Conservation (phyloP, 2,329 filamentous ascomycete genomes). For the Colletotrichum tofieldiae region DNA sequence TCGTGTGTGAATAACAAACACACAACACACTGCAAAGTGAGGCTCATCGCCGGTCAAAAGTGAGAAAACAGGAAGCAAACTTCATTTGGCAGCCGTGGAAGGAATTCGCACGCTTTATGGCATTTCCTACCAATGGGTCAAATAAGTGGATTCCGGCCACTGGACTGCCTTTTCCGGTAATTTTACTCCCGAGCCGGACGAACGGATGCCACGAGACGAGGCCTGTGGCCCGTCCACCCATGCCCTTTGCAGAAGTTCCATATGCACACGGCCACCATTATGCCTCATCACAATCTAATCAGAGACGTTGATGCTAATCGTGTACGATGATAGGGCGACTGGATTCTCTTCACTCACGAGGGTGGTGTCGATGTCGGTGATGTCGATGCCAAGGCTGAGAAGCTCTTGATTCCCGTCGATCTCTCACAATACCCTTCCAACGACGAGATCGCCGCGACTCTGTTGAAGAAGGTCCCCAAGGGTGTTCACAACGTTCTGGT, state of each 20-base stretch:
- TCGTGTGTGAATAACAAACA: conserved; percentile 21
- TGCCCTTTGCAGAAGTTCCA: conserved; percentile 25
- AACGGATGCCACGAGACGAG: conserved; percentile 57
- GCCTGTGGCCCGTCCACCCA: conserved; percentile 34
- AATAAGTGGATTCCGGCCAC: conserved; percentile 42
- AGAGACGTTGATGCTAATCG: conserved; percentile 31
- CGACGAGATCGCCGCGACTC: conserved; percentile 86
- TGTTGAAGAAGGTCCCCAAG: conserved; percentile 94
- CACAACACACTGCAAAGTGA: conserved; percentile 29
- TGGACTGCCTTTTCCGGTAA: conserved; percentile 46
- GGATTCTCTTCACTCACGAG: conserved; percentile 99
- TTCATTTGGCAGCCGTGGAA: conserved; percentile 32
- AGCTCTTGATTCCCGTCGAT: conserved; percentile 97
- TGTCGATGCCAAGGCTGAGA: conserved; percentile 99
- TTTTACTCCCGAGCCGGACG: conserved; percentile 52
- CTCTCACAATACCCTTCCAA: conserved; percentile 96
- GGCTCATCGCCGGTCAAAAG: conserved; percentile 15
- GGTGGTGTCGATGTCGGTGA: conserved; percentile 99
- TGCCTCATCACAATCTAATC: background rate
- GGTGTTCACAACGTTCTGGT: conserved; percentile 98
- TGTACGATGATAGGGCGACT: conserved; percentile 82
- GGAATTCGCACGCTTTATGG: conserved; percentile 41
- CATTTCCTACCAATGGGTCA: conserved; percentile 41
- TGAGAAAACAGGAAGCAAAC: conserved; percentile 22
- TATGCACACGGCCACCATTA: conserved; percentile 20